Evolutionary conservation across 345 rosid species (phyloP).

Genomic region (Barbarea vulgaris): DNA sequence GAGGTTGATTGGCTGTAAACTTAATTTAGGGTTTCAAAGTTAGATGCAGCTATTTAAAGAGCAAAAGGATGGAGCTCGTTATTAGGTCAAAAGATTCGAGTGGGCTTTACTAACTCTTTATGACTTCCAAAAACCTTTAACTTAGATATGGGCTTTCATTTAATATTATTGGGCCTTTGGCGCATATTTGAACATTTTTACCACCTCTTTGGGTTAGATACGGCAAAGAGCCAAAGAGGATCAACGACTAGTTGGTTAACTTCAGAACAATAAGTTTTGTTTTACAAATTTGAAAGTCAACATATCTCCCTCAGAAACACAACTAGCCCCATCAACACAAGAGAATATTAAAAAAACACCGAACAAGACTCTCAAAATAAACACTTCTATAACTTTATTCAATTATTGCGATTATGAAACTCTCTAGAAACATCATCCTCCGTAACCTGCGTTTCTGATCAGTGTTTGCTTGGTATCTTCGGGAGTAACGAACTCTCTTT

Average conservation of each 20-base stretch:
- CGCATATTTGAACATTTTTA: not conserved
- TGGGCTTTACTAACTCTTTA: not conserved
- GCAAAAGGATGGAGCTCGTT: conserved; percentile 1
- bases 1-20: not conserved
- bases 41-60: conserved; percentile 25
- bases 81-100: conserved; percentile 25
- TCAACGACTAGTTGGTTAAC: not conserved
- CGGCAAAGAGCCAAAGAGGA: not conserved
- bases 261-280: not conserved
- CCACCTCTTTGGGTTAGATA: not conserved
- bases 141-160: not conserved
- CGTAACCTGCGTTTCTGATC: conserved; percentile 77
- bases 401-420: not conserved
- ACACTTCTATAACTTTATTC: not conserved
- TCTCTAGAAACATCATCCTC: conserved; percentile 62
- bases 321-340: not conserved
- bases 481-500: conserved; percentile 45
- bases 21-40: not conserved
- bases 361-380: not conserved
- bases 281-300: not conserved
- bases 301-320: not conserved
- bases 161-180: not conserved
- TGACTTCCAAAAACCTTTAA: not conserved
- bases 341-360: too few species aligned
- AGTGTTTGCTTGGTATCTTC: conserved; percentile 79